Percentiles rank a stretch among this genome's conserved stretches.
phyloP scores from a whole-genome alignment of 768 basidiomycete species.

The Porphyrellus cyaneotinctus region DNA sequence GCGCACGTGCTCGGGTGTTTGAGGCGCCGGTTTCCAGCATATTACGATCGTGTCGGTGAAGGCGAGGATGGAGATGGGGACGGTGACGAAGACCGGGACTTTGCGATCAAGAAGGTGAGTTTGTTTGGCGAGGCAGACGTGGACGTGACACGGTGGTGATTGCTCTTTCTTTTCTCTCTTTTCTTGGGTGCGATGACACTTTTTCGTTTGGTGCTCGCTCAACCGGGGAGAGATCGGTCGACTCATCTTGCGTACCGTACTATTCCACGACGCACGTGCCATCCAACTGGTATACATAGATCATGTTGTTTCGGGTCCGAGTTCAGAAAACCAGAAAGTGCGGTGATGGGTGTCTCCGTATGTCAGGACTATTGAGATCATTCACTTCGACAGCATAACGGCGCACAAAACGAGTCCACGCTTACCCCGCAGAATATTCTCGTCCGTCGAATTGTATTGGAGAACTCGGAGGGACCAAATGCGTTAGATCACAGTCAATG shows the following conservation, averaged over 20 bases:
- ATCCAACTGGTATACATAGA: constrained; percentile 14
- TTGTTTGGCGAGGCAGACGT: constrained; percentile 97
- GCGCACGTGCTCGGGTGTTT: constrained; percentile 68
- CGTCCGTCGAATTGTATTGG: too few species aligned
- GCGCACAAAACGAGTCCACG: too few species aligned
- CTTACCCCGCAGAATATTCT: too few species aligned
- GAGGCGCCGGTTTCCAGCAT: constrained; percentile 64
- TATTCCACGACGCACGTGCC: neutral
- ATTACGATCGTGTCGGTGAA: constrained; percentile 47
- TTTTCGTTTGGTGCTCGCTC: constrained; percentile 2
- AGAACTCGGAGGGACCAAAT: too few species aligned
- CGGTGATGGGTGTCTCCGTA: too few species aligned
- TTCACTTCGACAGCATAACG: too few species aligned
- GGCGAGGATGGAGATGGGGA: too few species aligned
- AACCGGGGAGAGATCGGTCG: neutral
- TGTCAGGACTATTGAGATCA: too few species aligned
- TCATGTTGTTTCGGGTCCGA: too few species aligned
- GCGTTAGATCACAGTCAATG: too few species aligned
- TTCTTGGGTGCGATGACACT: neutral
- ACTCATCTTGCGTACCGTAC: neutral
- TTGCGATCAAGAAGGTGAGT: constrained; percentile 84
- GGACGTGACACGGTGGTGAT: constrained; percentile 82
- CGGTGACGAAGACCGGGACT: constrained; percentile 41
- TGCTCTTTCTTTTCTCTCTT: neutral
- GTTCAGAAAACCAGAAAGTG: too few species aligned